phyloP scores from a whole-genome alignment of 192 early-diverging fungal species.

The Backusella morwellensis region DNA sequence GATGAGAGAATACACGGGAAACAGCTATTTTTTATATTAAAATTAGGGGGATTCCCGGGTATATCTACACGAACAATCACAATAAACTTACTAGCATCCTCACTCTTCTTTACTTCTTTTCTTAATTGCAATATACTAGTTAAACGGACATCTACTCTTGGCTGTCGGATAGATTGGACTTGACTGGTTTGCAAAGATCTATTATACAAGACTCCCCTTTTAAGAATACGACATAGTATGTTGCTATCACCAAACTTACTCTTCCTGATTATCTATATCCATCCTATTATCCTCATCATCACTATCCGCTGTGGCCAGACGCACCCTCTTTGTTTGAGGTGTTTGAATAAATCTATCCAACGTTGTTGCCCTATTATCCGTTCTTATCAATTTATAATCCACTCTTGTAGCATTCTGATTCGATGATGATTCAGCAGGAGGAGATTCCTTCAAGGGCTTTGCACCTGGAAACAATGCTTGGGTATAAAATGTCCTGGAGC shows the following conservation, averaged over 20 bases:
- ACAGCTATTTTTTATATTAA: conserved; percentile 45
- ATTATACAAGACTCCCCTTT: not conserved
- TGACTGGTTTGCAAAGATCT: not conserved
- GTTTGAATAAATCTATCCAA: conserved; percentile 65
- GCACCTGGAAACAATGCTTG: conserved; percentile 35
- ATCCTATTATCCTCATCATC: not conserved
- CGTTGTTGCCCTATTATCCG: conserved; percentile 77
- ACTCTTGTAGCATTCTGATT: conserved; percentile 47
- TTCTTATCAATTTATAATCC: conserved; percentile 77
- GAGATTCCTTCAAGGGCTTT: not conserved
- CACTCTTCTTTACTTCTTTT: conserved; percentile 61
- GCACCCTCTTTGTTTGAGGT: not conserved
- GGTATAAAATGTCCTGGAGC: conserved; percentile 59
- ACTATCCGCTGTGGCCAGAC: not conserved
- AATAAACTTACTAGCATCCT: conserved; percentile 35
- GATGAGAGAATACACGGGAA: conserved; percentile 75
- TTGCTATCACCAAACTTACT: not conserved
- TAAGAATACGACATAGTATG: not conserved
- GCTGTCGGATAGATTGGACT: not conserved
- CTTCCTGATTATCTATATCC: not conserved
- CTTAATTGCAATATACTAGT: conserved; percentile 79
- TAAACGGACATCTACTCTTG: conserved; percentile 72
- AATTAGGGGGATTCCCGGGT: not conserved
- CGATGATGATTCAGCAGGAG: not conserved
- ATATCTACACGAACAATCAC: too few species aligned